These are phyloP conservation scores for Parachlorella kessleri DNA, from an alignment of 139 green algal genomes.

Conservation along the genomic window DNA sequence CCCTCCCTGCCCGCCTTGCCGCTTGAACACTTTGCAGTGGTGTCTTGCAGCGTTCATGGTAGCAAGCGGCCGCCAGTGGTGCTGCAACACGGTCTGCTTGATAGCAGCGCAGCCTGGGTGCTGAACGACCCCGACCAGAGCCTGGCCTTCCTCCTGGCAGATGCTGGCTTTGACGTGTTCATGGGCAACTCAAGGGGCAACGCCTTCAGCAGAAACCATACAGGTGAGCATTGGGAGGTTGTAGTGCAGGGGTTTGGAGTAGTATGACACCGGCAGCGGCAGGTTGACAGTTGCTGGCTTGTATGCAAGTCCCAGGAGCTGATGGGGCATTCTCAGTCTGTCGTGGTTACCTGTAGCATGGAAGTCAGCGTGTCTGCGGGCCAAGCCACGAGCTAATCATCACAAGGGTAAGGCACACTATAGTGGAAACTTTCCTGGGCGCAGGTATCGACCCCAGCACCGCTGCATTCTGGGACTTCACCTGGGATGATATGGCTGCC, in stretches of 20 bases:
- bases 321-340: no score
- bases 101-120: constrained; percentile 70
- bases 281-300: not conserved
- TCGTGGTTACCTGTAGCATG: no score
- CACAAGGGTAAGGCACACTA: no score
- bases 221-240: no score
- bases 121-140: constrained; percentile 63
- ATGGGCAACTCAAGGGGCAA: constrained; percentile 60
- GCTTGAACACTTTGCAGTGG: no score
- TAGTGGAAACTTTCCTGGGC: no score
- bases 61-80: constrained; percentile 56
- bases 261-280: not conserved
- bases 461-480: constrained; percentile 62
- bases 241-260: no score
- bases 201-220: constrained; percentile 67
- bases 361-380: no score
- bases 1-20: no score
- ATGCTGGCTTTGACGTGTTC: constrained; percentile 57
- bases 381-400: no score
- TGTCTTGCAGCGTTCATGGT: no score
- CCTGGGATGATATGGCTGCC: constrained; percentile 65
- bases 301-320: no score
- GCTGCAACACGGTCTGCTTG: constrained; percentile 82
- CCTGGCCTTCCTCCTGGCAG: constrained; percentile 83
- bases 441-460: constrained; percentile 30